Evolutionary conservation across 129 eudicot genomes (phyloP), one percentile per base, ranked within the genome.

Genomic region (Ambrosia trifida): DNA sequence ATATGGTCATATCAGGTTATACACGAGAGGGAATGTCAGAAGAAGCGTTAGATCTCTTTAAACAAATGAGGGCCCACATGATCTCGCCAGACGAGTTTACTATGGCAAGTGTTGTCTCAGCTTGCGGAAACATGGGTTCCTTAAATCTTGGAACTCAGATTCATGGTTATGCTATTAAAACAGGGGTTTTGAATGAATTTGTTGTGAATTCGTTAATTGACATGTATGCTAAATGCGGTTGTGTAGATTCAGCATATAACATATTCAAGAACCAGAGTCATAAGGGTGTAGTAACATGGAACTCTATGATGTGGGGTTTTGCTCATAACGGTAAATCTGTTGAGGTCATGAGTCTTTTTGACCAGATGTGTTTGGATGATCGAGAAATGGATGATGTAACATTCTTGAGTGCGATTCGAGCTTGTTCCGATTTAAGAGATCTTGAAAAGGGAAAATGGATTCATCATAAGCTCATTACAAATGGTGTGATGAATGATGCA

Each of bases 281-380:
- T 40, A 75, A 54, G 75, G 76, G 86, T 47, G 85, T 85, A 17
- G 86, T 90, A 28, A 78, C 89, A 44, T 87, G 97, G 96, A 90
- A 87, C 65, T 85, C 88, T 43, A 90, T 90, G 89, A 85, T 90
- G 64, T 83, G 91, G 75, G 91, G 95, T 44, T 82, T 85, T 62
- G 72, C 78, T 77, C 87, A 87, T 45, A 87, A 87, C 38, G 95
- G 91, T 0, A 53, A 68, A 35, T 81, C 76, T 0, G 16, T 53
- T 6, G 83, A 85, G 66, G 91, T 85, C 11, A 78, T 90, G 24
- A 38, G 32, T 72, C 89, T 90, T 52, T 90, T 90, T 32, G 78
- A 81, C 72, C 71, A 75, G 51, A 83, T 90, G 91, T 80, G 70
- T 49, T 64, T 72, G 8, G 53, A 72, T 41, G 6, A 66, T 41